Percentiles rank a stretch among this genome's conserved stretches.
Conservation (phyloP, 140 eudicot species). For the Flaveria floridana region DNA sequence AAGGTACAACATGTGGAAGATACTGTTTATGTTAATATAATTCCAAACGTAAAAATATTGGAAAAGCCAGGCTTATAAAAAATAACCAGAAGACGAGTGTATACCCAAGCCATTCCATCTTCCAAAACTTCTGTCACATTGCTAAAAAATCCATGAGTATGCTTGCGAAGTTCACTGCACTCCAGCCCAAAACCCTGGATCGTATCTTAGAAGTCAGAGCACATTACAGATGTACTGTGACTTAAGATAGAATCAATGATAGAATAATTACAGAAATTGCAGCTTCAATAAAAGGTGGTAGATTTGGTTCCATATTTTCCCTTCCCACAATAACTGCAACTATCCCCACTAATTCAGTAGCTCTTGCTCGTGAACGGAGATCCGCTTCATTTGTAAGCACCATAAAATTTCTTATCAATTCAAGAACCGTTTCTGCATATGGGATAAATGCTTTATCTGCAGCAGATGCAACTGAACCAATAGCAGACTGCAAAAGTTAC, state of each 20-base stretch:
- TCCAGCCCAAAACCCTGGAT: slow-evolving; percentile 79
- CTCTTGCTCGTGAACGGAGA: slow-evolving; percentile 85
- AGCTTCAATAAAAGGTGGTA: slow-evolving; percentile 89
- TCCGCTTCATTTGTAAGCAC: slow-evolving; percentile 71
- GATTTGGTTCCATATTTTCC: slow-evolving; percentile 66
- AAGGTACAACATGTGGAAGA: slow-evolving; percentile 85
- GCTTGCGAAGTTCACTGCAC: slow-evolving; percentile 80
- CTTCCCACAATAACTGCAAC: slow-evolving; percentile 86
- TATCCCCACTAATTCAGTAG: slow-evolving; percentile 92
- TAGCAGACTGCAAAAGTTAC: slow-evolving; percentile 72
- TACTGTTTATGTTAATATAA: slow-evolving; percentile 54
- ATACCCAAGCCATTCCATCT: slow-evolving; percentile 77
- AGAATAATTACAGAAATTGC: slow-evolving; percentile 61
- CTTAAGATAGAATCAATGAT: slow-evolving; percentile 14
- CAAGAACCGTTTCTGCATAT: slow-evolving; percentile 83
- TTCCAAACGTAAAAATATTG: slow-evolving; percentile 10
- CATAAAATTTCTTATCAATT: slow-evolving; percentile 78
- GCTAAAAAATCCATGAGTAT: slow-evolving; percentile 95
- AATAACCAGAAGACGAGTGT: slow-evolving; percentile 26
- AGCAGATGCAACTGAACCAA: slow-evolving; percentile 90
- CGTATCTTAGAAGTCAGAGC: slow-evolving; percentile 25
- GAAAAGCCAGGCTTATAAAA: neutral
- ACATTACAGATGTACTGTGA: neutral
- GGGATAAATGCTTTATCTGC: slow-evolving; percentile 83
- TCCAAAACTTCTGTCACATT: slow-evolving; percentile 76